Conservation (phyloP, 352 stramenopile species). For the Pilasporangium apinafurcum region DNA sequence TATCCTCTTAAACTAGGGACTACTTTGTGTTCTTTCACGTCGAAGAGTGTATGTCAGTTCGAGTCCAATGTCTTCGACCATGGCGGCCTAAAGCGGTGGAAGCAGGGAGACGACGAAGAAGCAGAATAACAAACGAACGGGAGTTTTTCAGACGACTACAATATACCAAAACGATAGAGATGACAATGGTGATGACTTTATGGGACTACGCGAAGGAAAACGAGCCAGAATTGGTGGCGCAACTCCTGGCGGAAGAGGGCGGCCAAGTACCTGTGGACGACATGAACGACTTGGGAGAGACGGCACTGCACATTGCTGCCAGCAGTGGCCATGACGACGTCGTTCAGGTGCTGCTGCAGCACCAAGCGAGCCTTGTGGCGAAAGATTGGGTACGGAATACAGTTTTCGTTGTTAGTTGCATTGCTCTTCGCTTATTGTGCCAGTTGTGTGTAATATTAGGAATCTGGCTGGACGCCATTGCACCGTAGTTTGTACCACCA, state of each 20-base stretch:
- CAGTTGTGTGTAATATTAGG: constrained; percentile 28
- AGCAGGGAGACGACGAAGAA: no score
- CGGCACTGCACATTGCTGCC: constrained; percentile 65
- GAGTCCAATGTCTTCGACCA: no score
- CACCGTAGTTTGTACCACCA: constrained; percentile 69
- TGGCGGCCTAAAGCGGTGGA: no score
- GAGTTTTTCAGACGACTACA: no score
- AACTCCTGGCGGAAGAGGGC: constrained; percentile 16
- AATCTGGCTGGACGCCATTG: constrained; percentile 78
- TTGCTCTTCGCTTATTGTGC: constrained; percentile 4
- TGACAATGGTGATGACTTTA: constrained; percentile 2
- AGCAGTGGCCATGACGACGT: constrained; percentile 42
- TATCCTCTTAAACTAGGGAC: no score
- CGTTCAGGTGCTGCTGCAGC: constrained; percentile 43
- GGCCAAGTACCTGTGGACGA: constrained; percentile 40
- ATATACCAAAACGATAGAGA: constrained; percentile 1
- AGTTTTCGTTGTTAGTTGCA: constrained; percentile 3
- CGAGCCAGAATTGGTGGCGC: not conserved
- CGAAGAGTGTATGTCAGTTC: no score
- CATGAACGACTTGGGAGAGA: constrained; percentile 65
- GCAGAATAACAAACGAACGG: no score
- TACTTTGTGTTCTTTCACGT: no score
- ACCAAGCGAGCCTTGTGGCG: constrained; percentile 39
- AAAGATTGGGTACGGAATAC: constrained; percentile 48
- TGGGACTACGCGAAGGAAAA: not conserved